Conservation (phyloP, 1,139 yeast species). For the Suhomyces ambrosiae region DNA sequence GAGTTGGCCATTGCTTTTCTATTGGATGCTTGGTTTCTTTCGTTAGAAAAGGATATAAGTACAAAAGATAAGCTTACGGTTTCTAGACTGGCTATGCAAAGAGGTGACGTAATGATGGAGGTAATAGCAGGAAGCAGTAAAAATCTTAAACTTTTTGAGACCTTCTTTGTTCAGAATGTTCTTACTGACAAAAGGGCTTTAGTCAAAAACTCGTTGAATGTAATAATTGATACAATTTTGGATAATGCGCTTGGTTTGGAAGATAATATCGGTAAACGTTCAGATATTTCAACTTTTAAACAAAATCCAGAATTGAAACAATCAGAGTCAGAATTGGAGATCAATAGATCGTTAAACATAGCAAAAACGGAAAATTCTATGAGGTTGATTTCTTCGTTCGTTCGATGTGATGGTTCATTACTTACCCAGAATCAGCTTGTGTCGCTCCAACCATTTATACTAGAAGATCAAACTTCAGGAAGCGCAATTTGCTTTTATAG, state of each 20-base stretch:
- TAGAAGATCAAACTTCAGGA: constrained; percentile 45
- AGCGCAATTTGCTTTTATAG: constrained; percentile 47
- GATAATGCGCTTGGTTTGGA: constrained; percentile 16
- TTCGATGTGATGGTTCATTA: constrained; percentile 51
- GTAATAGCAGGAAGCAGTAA: constrained; percentile 38
- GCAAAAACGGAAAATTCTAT: constrained; percentile 37
- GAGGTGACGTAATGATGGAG: constrained; percentile 36
- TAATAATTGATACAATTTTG: constrained; percentile 29
- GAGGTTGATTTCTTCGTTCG: constrained; percentile 54
- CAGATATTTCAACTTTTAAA: too few species aligned
- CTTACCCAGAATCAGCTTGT: constrained; percentile 67
- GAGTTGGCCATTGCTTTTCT: constrained; percentile 45
- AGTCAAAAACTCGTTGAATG: constrained; percentile 20
- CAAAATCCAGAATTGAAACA: too few species aligned
- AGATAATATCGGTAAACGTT: background rate
- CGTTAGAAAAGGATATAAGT: constrained; percentile 15
- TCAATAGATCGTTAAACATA: background rate
- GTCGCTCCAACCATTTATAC: constrained; percentile 59
- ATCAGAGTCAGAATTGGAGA: background rate
- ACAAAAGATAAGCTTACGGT: constrained; percentile 1
- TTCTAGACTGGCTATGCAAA: constrained; percentile 6
- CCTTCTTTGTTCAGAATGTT: constrained; percentile 44
- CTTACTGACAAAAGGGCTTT: constrained; percentile 25
- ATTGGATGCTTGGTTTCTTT: constrained; percentile 47
- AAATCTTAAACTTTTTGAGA: constrained; percentile 43